Evolutionary conservation across 345 rosid species (phyloP).

Genomic region (Mercurialis annua): DNA sequence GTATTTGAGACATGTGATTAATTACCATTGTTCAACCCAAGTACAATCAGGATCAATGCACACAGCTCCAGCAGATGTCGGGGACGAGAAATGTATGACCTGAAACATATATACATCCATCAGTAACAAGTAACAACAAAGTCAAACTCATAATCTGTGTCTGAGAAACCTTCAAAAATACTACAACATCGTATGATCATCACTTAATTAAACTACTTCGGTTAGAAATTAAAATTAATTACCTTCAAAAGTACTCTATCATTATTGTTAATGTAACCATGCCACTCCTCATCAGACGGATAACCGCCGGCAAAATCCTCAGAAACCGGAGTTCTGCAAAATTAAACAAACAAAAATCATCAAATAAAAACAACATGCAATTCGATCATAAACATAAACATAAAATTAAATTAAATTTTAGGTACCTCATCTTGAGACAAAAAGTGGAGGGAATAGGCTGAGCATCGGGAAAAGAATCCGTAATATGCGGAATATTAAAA

Average conservation of each 20-base stretch:
- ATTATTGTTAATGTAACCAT: conserved; percentile 84
- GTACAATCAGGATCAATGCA: conserved; percentile 75
- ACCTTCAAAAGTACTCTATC: conserved; percentile 97
- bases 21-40: conserved; percentile 95
- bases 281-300: conserved; percentile 95
- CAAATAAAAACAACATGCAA: not conserved
- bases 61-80: conserved; percentile 83
- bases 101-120: conserved; percentile 21
- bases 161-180: too few species aligned
- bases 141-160: not conserved
- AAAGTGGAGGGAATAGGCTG: conserved; percentile 74
- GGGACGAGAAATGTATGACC: conserved; percentile 71
- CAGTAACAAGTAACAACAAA: not conserved
- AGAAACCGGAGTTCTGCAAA: conserved; percentile 55
- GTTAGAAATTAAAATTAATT: not conserved
- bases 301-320: conserved; percentile 72
- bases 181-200: too few species aligned
- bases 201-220: too few species aligned
- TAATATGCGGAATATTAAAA: conserved; percentile 75
- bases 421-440: conserved; percentile 81
- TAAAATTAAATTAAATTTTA: not conserved
- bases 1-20: too few species aligned
- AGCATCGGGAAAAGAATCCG: conserved; percentile 65
- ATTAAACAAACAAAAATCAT: not conserved
- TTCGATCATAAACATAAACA: not conserved